Conservation (phyloP, 805 yeast species). For the Kuraishia hungarica region DNA sequence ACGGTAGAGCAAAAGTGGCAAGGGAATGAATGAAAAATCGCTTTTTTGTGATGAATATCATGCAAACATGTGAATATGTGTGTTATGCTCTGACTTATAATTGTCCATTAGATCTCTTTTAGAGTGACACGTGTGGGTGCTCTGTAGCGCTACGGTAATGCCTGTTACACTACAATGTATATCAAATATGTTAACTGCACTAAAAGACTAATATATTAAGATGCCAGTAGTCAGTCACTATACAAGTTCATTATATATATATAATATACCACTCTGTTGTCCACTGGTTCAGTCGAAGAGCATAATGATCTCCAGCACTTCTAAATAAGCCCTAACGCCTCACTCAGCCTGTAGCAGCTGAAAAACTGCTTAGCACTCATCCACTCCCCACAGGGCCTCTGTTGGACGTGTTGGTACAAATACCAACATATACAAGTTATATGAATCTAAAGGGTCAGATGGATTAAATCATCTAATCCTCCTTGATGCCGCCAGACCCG, state of each 20-base stretch:
- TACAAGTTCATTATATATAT: background rate
- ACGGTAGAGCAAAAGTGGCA: too few relatives aligned
- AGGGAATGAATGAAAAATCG: too few relatives aligned
- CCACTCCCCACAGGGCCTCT: background rate
- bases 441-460: background rate
- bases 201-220: background rate
- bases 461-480: constrained; percentile 45
- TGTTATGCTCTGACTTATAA: too few relatives aligned
- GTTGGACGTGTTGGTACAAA: background rate
- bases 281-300: background rate
- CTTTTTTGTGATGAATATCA: too few relatives aligned
- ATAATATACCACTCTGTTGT: background rate
- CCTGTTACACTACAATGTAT: too few relatives aligned
- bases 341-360: background rate
- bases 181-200: background rate
- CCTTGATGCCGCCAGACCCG: constrained; percentile 85
- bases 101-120: too few relatives aligned
- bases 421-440: background rate
- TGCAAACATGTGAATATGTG: too few relatives aligned
- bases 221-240: background rate
- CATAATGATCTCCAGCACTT: background rate
- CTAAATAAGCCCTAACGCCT: background rate
- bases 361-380: too few relatives aligned
- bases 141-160: too few relatives aligned
- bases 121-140: too few relatives aligned